A percentile compares a stretch with the other conserved stretches of the same genome.
phyloP scores from a whole-genome alignment of 495 filamentous ascomycete genomes.

The Lasiosphaeria ovina region DNA sequence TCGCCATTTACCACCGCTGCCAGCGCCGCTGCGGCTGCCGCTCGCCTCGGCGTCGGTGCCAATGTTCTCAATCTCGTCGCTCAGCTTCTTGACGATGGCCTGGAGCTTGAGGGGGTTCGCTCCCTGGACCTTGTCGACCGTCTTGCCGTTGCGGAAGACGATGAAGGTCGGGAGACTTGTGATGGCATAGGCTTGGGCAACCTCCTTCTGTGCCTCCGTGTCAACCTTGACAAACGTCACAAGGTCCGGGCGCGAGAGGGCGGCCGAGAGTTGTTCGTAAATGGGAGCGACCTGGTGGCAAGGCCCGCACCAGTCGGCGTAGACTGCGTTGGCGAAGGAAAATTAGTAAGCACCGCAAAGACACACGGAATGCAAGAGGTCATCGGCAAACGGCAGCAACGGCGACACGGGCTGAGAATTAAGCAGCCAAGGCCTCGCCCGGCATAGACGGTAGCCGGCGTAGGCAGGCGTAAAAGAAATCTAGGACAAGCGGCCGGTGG shows the following conservation, averaged over 20 bases:
- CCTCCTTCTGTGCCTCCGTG: constrained; percentile 69
- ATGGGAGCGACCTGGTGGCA: constrained; percentile 82
- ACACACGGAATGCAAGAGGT: neutral
- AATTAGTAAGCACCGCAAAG: constrained; percentile 14
- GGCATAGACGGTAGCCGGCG: too few species aligned
- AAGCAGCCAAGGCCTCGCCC: neutral
- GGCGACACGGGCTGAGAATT: neutral
- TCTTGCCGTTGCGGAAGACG: constrained; percentile 73
- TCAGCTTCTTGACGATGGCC: constrained; percentile 69
- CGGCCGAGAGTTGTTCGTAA: constrained; percentile 72
- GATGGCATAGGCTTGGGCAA: constrained; percentile 68
- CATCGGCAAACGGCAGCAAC: neutral
- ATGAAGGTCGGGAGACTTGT: constrained; percentile 86
- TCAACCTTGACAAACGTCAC: constrained; percentile 88
- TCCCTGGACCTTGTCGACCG: constrained; percentile 65
- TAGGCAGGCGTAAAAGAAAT: neutral
- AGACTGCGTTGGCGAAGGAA: constrained; percentile 55
- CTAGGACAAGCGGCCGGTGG: neutral
- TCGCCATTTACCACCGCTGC: constrained; percentile 53
- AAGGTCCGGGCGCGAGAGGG: constrained; percentile 67
- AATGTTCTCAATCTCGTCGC: constrained; percentile 60
- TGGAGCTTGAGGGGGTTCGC: constrained; percentile 68
- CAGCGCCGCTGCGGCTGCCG: constrained; percentile 46
- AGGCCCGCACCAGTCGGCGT: constrained; percentile 82
- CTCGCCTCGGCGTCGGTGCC: constrained; percentile 42